These are phyloP conservation scores for Schizophyllum amplum DNA, from an alignment of 1,284 basidiomycete species.

Conservation along the genomic window DNA sequence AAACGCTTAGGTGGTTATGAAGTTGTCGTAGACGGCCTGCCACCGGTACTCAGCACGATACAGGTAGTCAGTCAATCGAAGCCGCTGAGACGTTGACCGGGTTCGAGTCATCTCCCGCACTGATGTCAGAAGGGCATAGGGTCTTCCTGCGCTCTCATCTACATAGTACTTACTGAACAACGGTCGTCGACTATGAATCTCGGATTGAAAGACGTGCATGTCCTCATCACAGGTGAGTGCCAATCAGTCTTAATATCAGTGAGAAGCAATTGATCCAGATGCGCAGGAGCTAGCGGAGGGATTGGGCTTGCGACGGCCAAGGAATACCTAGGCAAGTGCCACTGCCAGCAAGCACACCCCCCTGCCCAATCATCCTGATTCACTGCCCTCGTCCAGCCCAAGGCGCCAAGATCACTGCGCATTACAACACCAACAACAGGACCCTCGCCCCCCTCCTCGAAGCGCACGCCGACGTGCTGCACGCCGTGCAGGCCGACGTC, in stretches of 20 bases:
- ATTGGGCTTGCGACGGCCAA: conserved; percentile 53
- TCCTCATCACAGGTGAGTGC: conserved; percentile 31
- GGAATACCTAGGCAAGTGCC: conserved; percentile 41
- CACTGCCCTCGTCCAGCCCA: conserved; percentile 35
- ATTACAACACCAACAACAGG: conserved; percentile 52
- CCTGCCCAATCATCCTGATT: neutral
- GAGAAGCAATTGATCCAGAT: no score
- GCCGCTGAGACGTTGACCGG: no score
- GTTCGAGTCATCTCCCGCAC: no score
- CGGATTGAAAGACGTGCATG: conserved; percentile 29
- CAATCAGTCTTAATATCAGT: neutral
- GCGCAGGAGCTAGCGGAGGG: conserved; percentile 57
- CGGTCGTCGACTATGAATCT: conserved; percentile 29
- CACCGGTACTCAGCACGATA: no score
- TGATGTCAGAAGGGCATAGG: no score
- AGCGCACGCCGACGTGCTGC: conserved; percentile 30
- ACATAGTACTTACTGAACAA: no score
- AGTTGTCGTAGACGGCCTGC: no score
- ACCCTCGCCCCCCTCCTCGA: conserved; percentile 36
- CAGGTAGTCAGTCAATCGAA: no score
- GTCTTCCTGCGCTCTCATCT: no score
- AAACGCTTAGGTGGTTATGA: no score
- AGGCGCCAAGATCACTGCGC: conserved; percentile 64
- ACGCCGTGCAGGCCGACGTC: conserved; percentile 35
- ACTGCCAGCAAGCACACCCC: neutral